Base-by-base conservation (phyloP, 148 eudicot species). In the Chenopodium album region DNA sequence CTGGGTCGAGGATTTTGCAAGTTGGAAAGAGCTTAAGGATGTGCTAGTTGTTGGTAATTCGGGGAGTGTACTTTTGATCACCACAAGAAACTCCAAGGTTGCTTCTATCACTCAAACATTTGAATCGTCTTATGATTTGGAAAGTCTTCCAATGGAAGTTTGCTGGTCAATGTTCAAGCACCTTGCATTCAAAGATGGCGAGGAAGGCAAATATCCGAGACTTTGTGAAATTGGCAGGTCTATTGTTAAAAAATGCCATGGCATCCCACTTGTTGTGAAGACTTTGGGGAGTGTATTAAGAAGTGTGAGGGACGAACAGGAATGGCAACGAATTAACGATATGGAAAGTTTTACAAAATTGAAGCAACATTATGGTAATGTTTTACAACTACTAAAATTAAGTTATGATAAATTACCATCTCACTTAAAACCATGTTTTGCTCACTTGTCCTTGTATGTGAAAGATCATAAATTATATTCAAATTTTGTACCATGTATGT, bases 231-330 rank as follows among this genome's bases (percentile, higher is more conserved):
- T 85, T 26, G 90, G 89, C 13, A 70, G 13, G 23, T 48, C 74
- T 0, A 85, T 85, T 32, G 82, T 82, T 6, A 13, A 79, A 9
- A 90, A 82, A 32, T 90, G 90, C 71, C 44, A 34, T 37, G 87
- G 91, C 23, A 78, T 89, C 63, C 91, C 91, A 16, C 77, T 89
- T 44, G 89, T 86, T 52, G 90, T 83, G 7, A 72, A 82, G 71
- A 72, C 62, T 12, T 65, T 88, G 19, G 90, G 83, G 56, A 75
- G 76, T 80, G 46, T 82, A 19, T 73, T 81, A 47, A 62, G 78
- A 20, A 44, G 26, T 22, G 80, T 75, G 56, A 85, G 71, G 20
- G 77, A 82, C 11, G 81, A 82, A 59, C 20, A 5, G 9, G 84
- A 78, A 44, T 89, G 88, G 88, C 4, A 28, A 2, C 78, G 54